These are phyloP conservation scores for Catharanthus roseus DNA, from an alignment of 257 asterid genomes.

Conservation along the genomic window DNA sequence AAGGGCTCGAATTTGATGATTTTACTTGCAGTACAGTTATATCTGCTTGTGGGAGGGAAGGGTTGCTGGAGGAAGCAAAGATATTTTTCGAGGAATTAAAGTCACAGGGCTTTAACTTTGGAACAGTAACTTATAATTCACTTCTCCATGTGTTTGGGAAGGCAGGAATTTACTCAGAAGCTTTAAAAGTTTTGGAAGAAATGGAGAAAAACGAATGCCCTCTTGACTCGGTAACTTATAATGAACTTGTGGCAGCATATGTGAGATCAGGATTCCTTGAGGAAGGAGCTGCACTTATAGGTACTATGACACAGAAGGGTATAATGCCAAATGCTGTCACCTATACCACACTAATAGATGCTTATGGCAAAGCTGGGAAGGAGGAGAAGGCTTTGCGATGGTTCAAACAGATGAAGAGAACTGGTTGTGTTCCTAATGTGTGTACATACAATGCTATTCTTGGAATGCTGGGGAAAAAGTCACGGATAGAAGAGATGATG, in stretches of 20 bases:
- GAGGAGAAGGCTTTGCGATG: constrained; percentile 68
- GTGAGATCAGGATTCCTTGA: constrained; percentile 90
- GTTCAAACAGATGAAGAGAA: constrained; percentile 67
- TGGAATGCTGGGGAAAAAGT: constrained; percentile 90
- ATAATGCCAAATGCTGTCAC: constrained; percentile 79
- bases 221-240: constrained; percentile 84
- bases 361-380: constrained; percentile 82
- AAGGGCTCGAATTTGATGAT: constrained; percentile 75
- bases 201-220: constrained; percentile 88
- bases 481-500: constrained; percentile 81
- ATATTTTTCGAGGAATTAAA: constrained; percentile 63
- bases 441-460: constrained; percentile 84
- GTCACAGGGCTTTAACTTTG: constrained; percentile 63
- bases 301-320: constrained; percentile 73
- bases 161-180: constrained; percentile 76
- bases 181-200: constrained; percentile 66
- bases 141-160: constrained; percentile 88
- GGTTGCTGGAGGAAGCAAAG: constrained; percentile 80
- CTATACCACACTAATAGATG: constrained; percentile 89
- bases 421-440: constrained; percentile 89
- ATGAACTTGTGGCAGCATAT: constrained; percentile 85
- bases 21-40: constrained; percentile 95
- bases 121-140: constrained; percentile 78
- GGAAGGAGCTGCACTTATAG: constrained; percentile 74
- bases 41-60: constrained; percentile 93